phyloP scores from a whole-genome alignment of 2,329 filamentous ascomycete genomes.

The Nannizzia gypsea region DNA sequence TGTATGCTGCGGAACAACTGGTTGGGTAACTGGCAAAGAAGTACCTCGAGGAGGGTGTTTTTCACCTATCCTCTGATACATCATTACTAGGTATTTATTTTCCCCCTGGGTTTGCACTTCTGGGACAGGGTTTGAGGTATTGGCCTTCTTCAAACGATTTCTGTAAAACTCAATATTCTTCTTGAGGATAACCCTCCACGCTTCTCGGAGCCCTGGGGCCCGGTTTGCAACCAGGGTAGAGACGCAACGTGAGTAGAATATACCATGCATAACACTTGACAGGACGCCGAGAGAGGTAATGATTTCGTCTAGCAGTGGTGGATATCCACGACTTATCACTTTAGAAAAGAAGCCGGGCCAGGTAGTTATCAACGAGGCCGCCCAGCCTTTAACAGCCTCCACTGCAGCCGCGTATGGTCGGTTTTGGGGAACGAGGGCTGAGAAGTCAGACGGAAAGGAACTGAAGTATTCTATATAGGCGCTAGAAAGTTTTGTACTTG shows the following conservation, averaged over 20 bases:
- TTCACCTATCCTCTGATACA: background rate
- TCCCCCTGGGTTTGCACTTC: background rate
- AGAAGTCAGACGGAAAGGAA: conserved; percentile 35
- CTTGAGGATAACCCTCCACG: background rate
- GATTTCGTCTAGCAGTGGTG: conserved; percentile 48
- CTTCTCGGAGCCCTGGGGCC: conserved; percentile 4
- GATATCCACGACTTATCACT: conserved; percentile 32
- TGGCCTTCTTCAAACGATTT: background rate
- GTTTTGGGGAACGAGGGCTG: conserved; percentile 19
- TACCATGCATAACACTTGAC: conserved; percentile 43
- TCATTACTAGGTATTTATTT: background rate
- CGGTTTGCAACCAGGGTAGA: conserved; percentile 18
- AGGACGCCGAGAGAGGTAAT: conserved; percentile 35
- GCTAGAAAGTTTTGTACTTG: conserved; percentile 33
- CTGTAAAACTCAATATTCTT: background rate
- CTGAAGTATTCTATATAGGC: conserved; percentile 36
- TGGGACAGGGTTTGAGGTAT: background rate
- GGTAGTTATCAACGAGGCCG: conserved; percentile 32
- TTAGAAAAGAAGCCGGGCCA: conserved; percentile 31
- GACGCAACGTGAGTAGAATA: conserved; percentile 38
- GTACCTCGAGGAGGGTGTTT: background rate
- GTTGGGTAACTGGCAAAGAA: background rate
- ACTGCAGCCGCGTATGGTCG: conserved; percentile 25
- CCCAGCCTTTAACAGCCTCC: conserved; percentile 33
- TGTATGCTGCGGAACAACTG: background rate